Evolutionary conservation across 164 flowering plant genomes (phyloP).

Genomic region (Liriodendron chinense): DNA sequence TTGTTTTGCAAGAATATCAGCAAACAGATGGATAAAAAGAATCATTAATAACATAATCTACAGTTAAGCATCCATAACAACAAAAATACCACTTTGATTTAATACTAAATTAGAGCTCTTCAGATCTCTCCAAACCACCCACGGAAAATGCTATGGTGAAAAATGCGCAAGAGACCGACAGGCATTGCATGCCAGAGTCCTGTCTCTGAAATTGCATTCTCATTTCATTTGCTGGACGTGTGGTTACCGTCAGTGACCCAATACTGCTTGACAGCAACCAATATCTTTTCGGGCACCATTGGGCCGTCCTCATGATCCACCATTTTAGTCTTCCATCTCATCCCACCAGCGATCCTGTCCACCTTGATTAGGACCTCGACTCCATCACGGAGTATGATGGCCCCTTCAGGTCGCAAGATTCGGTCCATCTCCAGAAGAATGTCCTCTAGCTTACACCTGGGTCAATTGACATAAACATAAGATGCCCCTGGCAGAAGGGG

Average conservation of each 20-base stretch:
- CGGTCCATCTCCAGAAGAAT: constrained; percentile 93
- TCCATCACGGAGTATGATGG: constrained; percentile 82
- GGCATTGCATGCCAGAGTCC: not conserved
- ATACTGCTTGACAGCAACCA: constrained; percentile 81
- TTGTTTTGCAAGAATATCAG: not conserved
- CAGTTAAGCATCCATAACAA: not conserved
- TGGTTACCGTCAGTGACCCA: constrained; percentile 31
- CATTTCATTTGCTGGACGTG: constrained; percentile 1
- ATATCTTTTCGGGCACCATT: constrained; percentile 72
- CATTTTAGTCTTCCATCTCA: constrained; percentile 82
- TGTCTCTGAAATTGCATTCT: not conserved
- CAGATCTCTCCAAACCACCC: not conserved
- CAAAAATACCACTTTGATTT: not conserved
- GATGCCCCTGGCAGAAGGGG: not conserved
- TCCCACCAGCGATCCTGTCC: constrained; percentile 56
- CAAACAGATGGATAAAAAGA: not conserved
- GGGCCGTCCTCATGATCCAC: constrained; percentile 96
- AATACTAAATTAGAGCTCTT: not conserved
- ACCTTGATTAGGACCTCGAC: constrained; percentile 70
- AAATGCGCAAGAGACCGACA: not conserved
- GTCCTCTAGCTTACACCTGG: constrained; percentile 73
- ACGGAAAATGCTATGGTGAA: not conserved
- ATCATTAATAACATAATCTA: not conserved
- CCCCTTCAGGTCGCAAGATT: constrained; percentile 88
- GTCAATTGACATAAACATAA: not conserved